Conservation (phyloP, 208 protist species). For the Acanthamoeba lenticulata region DNA sequence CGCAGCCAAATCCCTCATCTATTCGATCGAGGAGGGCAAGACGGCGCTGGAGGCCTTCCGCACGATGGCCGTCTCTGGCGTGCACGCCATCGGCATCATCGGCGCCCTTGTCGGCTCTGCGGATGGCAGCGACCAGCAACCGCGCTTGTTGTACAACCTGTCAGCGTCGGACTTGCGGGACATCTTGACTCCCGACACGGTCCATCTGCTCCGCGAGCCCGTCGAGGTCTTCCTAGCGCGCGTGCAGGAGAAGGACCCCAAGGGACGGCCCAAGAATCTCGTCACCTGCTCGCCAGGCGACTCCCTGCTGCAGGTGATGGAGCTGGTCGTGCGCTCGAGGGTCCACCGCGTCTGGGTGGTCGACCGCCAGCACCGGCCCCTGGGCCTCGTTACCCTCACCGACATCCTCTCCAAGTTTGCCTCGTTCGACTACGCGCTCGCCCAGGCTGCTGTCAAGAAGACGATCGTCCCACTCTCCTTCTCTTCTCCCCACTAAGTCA, state of each 20-base stretch:
- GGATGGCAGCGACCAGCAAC: background rate
- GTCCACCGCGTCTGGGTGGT: conserved; percentile 56
- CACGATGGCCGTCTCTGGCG: background rate
- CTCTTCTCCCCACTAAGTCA: background rate
- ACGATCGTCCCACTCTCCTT: conserved; percentile 16
- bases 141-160: background rate
- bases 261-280: background rate
- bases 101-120: background rate
- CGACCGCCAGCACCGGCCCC: background rate
- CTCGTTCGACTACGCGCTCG: conserved; percentile 13
- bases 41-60: conserved; percentile 36
- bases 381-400: conserved; percentile 42
- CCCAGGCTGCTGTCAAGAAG: background rate
- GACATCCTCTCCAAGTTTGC: conserved; percentile 46
- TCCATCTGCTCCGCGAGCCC: background rate
- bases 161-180: background rate
- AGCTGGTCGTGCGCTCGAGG: background rate
- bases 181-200: conserved; percentile 42
- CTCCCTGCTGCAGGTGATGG: conserved; percentile 30
- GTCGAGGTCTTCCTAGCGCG: conserved; percentile 1
- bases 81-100: conserved; percentile 36
- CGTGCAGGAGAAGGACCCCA: background rate
- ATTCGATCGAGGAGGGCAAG: background rate
- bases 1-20: background rate
- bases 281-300: background rate